phyloP scores from a whole-genome alignment of 1,284 basidiomycete species.

The Moniliophthora roreri region DNA sequence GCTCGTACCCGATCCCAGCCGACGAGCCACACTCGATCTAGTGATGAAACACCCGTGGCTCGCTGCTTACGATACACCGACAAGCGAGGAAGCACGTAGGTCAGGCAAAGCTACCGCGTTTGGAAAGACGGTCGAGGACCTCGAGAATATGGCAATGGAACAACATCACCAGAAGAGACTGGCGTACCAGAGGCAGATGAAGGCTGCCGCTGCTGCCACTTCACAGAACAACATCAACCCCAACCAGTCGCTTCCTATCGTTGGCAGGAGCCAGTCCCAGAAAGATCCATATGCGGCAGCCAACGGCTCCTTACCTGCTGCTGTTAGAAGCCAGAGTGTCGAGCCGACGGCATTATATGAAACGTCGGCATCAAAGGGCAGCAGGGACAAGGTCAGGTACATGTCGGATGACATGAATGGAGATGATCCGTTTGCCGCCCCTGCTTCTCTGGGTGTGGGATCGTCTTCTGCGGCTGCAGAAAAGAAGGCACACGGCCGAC shows the following conservation, averaged over 20 bases:
- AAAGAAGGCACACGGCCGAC: conserved; percentile 43
- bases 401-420: conserved; percentile 24
- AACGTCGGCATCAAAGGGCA: conserved; percentile 32
- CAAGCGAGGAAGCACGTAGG: conserved; percentile 7
- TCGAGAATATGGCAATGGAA: conserved; percentile 72
- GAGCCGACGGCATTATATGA: conserved; percentile 30
- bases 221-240: conserved; percentile 11
- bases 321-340: conserved; percentile 25
- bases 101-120: conserved; percentile 44
- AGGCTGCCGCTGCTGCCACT: conserved; percentile 29
- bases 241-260: conserved; percentile 1
- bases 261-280: conserved; percentile 39
- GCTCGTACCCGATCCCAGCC: conserved; percentile 77
- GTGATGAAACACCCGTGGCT: conserved; percentile 81
- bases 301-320: conserved; percentile 27
- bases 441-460: conserved; percentile 18
- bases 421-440: conserved; percentile 47
- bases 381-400: conserved; percentile 4
- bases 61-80: conserved; percentile 39
- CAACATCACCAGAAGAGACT: conserved; percentile 71
- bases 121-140: conserved; percentile 59
- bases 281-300: conserved; percentile 34
- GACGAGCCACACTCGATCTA: conserved; percentile 61
- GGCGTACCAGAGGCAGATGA: conserved; percentile 64
- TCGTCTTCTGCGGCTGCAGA: conserved; percentile 3